Conservation (phyloP, 345 rosid species). For the Nephelium lappaceum region DNA sequence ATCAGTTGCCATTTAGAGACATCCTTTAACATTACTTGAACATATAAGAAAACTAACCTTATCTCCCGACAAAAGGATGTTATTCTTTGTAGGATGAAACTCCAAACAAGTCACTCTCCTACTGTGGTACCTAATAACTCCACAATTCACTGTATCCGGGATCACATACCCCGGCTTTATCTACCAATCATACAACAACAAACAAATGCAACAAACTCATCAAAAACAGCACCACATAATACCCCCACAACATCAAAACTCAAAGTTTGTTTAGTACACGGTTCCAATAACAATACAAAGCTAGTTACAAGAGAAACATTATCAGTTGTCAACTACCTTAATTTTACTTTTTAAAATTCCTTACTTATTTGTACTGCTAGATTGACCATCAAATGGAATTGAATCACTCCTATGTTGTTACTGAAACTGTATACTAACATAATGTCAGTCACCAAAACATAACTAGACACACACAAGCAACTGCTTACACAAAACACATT, state of each 20-base stretch:
- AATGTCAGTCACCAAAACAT: not conserved
- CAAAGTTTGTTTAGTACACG: not conserved
- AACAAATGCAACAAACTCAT: slow-evolving; percentile 1
- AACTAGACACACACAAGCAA: slow-evolving; percentile 3
- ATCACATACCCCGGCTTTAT: slow-evolving; percentile 73
- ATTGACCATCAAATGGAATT: too few relatives aligned
- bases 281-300: not conserved
- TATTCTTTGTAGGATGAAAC: slow-evolving; percentile 86
- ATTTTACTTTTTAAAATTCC: too few relatives aligned
- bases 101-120: slow-evolving; percentile 93
- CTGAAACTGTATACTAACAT: too few relatives aligned
- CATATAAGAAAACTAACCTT: slow-evolving; percentile 52
- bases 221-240: slow-evolving; percentile 4
- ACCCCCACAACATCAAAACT: not conserved
- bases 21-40: not conserved
- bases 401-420: too few relatives aligned
- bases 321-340: too few relatives aligned
- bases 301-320: not conserved
- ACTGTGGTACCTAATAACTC: slow-evolving; percentile 91
- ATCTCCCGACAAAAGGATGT: slow-evolving; percentile 91
- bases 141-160: slow-evolving; percentile 86
- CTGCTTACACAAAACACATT: not conserved
- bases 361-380: too few relatives aligned
- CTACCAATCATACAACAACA: slow-evolving; percentile 38
- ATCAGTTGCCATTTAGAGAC: slow-evolving; percentile 4